A percentile compares a stretch with the other conserved stretches of the same genome.
phyloP scores from a whole-genome alignment of 192 early-diverging fungal species.

The Mortierella antarctica region DNA sequence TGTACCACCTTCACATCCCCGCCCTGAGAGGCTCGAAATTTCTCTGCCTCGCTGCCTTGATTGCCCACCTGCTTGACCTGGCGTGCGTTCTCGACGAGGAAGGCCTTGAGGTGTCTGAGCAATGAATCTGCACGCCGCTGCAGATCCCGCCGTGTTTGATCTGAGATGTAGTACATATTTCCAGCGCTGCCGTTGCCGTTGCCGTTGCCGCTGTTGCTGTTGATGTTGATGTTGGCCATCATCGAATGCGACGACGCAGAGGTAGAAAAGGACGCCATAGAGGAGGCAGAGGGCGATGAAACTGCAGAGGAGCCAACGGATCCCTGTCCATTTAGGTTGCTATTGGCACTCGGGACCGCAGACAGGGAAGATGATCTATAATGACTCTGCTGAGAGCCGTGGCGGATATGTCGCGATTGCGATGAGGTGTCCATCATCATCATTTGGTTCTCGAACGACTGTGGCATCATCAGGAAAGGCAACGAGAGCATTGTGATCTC shows the following conservation, averaged over 20 bases:
- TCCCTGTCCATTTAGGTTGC: not conserved
- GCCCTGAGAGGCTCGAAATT: slow-evolving; percentile 46
- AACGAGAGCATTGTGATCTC: slow-evolving; percentile 73
- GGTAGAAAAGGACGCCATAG: slow-evolving; percentile 13
- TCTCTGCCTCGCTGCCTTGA: slow-evolving; percentile 56
- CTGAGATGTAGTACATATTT: slow-evolving; percentile 12
- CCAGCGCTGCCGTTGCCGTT: not conserved
- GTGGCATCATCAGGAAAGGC: slow-evolving; percentile 74
- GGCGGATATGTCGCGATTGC: slow-evolving; percentile 11
- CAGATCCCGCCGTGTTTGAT: slow-evolving; percentile 54
- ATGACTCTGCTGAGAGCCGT: not conserved
- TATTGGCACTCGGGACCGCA: not conserved
- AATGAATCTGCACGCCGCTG: slow-evolving; percentile 59
- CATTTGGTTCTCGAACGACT: slow-evolving; percentile 32
- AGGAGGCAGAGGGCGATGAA: slow-evolving; percentile 19
- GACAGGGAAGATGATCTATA: slow-evolving; percentile 21
- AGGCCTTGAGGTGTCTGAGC: slow-evolving; percentile 65
- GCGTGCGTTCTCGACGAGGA: slow-evolving; percentile 65
- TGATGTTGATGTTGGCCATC: slow-evolving; percentile 21
- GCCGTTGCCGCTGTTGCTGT: not conserved
- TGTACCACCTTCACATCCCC: slow-evolving; percentile 60
- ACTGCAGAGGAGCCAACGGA: not conserved
- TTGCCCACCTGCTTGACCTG: slow-evolving; percentile 56
- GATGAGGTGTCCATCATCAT: not conserved
- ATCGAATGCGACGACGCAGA: slow-evolving; percentile 33